These are phyloP conservation scores for Saccharomycopsis crataegensis DNA, from an alignment of 1,139 yeast genomes.

Conservation along the genomic window DNA sequence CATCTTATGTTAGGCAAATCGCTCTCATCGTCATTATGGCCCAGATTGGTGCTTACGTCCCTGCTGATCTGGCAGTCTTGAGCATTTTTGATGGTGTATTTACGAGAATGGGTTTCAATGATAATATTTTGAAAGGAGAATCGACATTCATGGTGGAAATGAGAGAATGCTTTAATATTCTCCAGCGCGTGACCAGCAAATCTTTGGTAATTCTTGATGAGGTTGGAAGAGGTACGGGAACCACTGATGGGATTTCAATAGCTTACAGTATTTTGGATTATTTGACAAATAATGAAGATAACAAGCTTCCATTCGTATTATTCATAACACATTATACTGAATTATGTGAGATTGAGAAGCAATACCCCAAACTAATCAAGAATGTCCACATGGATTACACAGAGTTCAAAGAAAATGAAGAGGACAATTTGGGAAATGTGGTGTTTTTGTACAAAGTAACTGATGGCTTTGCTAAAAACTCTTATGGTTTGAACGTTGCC, in stretches of 20 bases:
- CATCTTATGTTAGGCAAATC: slow-evolving; percentile 41
- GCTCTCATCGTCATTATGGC: slow-evolving; percentile 40
- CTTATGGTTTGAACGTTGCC: slow-evolving; percentile 79
- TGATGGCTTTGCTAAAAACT: slow-evolving; percentile 52
- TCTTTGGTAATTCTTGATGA: slow-evolving; percentile 44
- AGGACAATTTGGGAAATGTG: slow-evolving; percentile 33
- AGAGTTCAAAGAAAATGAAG: slow-evolving; percentile 31
- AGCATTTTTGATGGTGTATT: slow-evolving; percentile 36
- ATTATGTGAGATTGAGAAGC: slow-evolving; percentile 44
- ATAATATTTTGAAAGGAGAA: slow-evolving; percentile 33
- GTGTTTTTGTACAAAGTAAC: slow-evolving; percentile 58
- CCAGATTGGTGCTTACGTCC: slow-evolving; percentile 45
- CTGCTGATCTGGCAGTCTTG: slow-evolving; percentile 39
- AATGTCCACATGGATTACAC: slow-evolving; percentile 75
- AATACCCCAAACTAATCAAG: slow-evolving; percentile 35
- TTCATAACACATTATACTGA: slow-evolving; percentile 90
- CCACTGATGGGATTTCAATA: slow-evolving; percentile 81
- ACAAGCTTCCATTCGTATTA: slow-evolving; percentile 48
- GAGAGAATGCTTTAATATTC: slow-evolving; percentile 28
- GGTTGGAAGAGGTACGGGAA: slow-evolving; percentile 64
- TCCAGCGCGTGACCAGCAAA: slow-evolving; percentile 29
- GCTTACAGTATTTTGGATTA: slow-evolving; percentile 72
- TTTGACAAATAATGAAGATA: slow-evolving; percentile 37
- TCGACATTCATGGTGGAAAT: slow-evolving; percentile 45
- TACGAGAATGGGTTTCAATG: slow-evolving; percentile 42